A percentile compares a stretch with the other conserved stretches of the same genome.
phyloP scores from a whole-genome alignment of 768 basidiomycete genomes.

The Ephemerocybe angulata region DNA sequence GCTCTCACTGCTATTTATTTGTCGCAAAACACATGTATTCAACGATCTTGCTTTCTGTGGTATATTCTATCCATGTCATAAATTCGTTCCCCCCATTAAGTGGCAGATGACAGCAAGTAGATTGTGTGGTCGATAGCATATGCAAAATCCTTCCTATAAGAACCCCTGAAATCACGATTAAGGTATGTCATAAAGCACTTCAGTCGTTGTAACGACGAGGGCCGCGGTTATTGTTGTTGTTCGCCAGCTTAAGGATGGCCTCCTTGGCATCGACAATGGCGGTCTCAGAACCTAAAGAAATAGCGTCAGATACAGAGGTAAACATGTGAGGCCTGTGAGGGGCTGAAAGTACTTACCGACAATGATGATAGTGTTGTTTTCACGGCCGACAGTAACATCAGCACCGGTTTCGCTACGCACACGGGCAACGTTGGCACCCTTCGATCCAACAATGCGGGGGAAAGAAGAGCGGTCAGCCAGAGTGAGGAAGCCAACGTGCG shows the following conservation, averaged over 20 bases:
- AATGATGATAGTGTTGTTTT: constrained; percentile 83
- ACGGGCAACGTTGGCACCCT: constrained; percentile 86
- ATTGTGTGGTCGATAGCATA: neutral
- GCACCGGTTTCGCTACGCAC: constrained; percentile 87
- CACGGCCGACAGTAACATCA: constrained; percentile 87
- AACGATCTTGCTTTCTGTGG: no score
- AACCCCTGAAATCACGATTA: neutral
- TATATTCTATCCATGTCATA: no score
- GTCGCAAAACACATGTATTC: no score
- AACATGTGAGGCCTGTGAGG: neutral
- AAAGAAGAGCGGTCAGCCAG: constrained; percentile 79
- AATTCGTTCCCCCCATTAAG: neutral
- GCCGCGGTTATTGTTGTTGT: constrained; percentile 36
- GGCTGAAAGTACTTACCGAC: constrained; percentile 68
- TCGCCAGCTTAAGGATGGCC: constrained; percentile 62
- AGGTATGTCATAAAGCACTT: constrained; percentile 3
- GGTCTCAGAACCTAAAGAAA: constrained; percentile 55
- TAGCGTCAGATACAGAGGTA: constrained; percentile 4
- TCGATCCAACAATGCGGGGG: constrained; percentile 90
- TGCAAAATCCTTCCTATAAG: neutral
- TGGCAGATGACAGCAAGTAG: neutral
- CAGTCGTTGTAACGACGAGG: constrained; percentile 36
- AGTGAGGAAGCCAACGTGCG: constrained; percentile 82
- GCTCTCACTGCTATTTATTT: no score
- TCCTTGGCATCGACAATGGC: constrained; percentile 73